These are phyloP conservation scores for Teratosphaeria viscida DNA, from an alignment of 2,329 filamentous ascomycete genomes.

Conservation along the genomic window DNA sequence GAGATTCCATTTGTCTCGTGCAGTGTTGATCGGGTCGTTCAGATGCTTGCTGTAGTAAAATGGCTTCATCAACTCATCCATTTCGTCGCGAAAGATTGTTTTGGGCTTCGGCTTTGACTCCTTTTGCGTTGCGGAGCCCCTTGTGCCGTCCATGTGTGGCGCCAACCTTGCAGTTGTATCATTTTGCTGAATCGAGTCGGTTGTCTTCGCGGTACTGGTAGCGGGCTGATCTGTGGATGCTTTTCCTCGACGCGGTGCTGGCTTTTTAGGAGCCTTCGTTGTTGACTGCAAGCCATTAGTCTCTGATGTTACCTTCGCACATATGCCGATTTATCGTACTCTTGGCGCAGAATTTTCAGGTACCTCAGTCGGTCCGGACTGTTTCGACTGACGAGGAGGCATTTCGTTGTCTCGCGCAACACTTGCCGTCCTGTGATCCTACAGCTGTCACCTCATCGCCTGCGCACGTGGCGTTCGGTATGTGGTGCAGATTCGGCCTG, in stretches of 20 bases:
- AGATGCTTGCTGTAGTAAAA: conserved; percentile 60
- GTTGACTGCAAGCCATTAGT: conserved; percentile 5
- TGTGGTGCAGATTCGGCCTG: background rate
- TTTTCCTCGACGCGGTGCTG: conserved; percentile 3
- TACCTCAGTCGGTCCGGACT: conserved; percentile 21
- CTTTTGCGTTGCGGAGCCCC: background rate
- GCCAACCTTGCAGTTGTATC: conserved; percentile 3
- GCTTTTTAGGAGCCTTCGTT: conserved; percentile 6
- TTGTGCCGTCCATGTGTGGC: conserved; percentile 3
- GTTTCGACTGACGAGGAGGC: conserved; percentile 22
- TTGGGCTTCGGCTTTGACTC: conserved; percentile 3
- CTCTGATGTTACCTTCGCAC: background rate
- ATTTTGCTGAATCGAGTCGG: conserved; percentile 1
- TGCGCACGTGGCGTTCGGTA: background rate
- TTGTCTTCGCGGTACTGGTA: background rate
- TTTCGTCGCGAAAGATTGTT: conserved; percentile 24
- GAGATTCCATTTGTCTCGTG: conserved; percentile 89
- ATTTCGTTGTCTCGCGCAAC: conserved; percentile 9
- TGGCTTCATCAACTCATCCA: conserved; percentile 53
- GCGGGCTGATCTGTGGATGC: conserved; percentile 3
- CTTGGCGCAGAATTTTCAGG: conserved; percentile 16
- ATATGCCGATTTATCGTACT: conserved; percentile 11
- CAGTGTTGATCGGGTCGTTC: conserved; percentile 60
- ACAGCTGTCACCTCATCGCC: background rate
- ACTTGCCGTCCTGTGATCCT: background rate